A percentile compares a stretch with the other conserved stretches of the same genome.
Conservation (phyloP, 345 rosid genomes). For the Zanthoxylum bungeanum region DNA sequence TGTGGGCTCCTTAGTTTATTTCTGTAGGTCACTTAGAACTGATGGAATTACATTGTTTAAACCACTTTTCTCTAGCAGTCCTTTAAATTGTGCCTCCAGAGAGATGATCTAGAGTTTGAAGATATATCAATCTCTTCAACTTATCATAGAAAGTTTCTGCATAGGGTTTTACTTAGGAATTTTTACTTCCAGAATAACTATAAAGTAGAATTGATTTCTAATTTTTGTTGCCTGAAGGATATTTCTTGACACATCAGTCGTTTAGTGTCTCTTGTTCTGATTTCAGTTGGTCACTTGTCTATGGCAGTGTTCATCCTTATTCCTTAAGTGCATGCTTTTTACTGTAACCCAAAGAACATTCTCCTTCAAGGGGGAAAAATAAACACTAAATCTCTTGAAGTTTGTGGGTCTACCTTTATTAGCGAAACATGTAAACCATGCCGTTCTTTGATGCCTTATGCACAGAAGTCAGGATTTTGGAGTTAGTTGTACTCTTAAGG, state of each 20-base stretch:
- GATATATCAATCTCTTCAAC: background rate
- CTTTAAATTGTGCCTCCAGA: background rate
- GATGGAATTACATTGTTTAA: background rate
- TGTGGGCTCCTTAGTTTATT: background rate
- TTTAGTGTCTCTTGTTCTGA: too few relatives aligned
- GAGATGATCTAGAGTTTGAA: background rate
- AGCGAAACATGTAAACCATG: background rate
- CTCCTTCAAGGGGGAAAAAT: background rate
- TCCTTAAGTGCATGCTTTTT: background rate
- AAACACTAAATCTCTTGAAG: background rate
- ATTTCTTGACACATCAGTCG: too few relatives aligned
- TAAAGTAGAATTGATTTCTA: too few relatives aligned
- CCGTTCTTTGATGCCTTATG: background rate
- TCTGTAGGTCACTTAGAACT: background rate
- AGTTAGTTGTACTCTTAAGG: background rate
- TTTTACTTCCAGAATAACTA: too few relatives aligned
- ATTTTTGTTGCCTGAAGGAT: too few relatives aligned
- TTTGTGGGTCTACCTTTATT: background rate
- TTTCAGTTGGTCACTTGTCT: too few relatives aligned
- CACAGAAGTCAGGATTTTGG: background rate
- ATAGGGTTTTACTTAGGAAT: too few relatives aligned
- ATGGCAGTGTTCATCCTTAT: too few relatives aligned
- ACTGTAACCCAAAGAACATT: background rate
- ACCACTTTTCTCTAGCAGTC: slow-evolving; percentile 1
- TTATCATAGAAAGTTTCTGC: background rate